Conservation (phyloP, 2,329 filamentous ascomycete genomes). For the Diplodia intermedia region DNA sequence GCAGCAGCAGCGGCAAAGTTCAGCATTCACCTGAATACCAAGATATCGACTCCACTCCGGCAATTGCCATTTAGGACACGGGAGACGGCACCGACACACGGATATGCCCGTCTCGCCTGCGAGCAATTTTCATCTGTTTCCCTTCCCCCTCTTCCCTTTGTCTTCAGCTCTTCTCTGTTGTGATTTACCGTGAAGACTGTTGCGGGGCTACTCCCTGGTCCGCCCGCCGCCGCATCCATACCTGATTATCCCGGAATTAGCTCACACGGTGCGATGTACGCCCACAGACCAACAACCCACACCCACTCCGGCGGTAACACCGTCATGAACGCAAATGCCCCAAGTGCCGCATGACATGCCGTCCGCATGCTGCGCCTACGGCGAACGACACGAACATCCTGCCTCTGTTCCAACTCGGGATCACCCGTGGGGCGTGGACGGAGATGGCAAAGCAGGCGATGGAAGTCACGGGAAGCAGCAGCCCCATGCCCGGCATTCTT, state of each 20-base stretch:
- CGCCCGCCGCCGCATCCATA: conserved; percentile 3
- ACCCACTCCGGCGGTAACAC: neutral
- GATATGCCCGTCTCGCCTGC: neutral
- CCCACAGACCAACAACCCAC: conserved; percentile 1
- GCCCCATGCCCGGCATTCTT: neutral
- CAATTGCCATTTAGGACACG: neutral
- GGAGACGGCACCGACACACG: neutral
- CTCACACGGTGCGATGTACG: neutral
- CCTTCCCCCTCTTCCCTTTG: neutral
- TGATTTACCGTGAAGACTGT: neutral
- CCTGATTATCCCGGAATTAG: conserved; percentile 2
- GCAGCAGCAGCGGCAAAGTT: neutral
- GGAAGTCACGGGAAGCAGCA: neutral
- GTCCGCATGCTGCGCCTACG: neutral
- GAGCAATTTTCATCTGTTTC: neutral
- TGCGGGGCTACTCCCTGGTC: conserved; percentile 1
- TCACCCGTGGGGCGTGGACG: conserved; percentile 17
- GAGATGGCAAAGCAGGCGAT: neutral
- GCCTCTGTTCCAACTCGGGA: conserved; percentile 6
- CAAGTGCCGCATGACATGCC: conserved; percentile 1
- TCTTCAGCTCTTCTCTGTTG: neutral
- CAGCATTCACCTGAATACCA: neutral
- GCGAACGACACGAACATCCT: neutral
- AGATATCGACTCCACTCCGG: neutral
- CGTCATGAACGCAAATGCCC: neutral